Percentiles rank a stretch among this genome's conserved stretches.
Evolutionary conservation across 345 rosid species (phyloP).

Genomic region (Brassica napus): DNA sequence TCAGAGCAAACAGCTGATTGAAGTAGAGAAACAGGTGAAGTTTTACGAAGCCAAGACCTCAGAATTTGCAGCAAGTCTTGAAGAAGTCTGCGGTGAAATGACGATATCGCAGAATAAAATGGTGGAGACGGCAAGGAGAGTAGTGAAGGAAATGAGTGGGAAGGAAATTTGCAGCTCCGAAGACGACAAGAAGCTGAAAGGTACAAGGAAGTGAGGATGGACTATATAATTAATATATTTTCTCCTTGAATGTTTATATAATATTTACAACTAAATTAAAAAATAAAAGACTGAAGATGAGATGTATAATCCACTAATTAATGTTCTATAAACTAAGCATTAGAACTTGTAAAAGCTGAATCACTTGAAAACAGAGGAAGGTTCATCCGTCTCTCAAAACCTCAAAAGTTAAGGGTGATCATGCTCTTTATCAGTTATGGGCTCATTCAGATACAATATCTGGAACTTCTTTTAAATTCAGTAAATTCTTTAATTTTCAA

Average conservation of each 20-base stretch:
- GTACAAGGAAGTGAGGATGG: background rate
- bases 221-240: background rate
- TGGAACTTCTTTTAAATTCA: background rate
- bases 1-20: background rate
- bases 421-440: background rate
- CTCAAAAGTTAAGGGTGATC: background rate
- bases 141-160: background rate
- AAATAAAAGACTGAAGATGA: background rate
- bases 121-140: background rate
- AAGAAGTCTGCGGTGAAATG: background rate
- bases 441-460: background rate
- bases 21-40: background rate
- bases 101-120: background rate
- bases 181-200: background rate
- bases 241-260: background rate
- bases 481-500: too few species aligned
- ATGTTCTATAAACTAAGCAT: background rate
- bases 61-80: background rate
- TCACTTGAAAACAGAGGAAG: background rate
- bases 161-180: background rate
- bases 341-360: background rate
- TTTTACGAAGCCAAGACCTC: background rate
- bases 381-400: background rate
- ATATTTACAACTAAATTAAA: background rate
- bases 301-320: background rate